Evolutionary conservation across 176 grass and related monocot genomes (phyloP).

Genomic region (Eragrostis curvula): DNA sequence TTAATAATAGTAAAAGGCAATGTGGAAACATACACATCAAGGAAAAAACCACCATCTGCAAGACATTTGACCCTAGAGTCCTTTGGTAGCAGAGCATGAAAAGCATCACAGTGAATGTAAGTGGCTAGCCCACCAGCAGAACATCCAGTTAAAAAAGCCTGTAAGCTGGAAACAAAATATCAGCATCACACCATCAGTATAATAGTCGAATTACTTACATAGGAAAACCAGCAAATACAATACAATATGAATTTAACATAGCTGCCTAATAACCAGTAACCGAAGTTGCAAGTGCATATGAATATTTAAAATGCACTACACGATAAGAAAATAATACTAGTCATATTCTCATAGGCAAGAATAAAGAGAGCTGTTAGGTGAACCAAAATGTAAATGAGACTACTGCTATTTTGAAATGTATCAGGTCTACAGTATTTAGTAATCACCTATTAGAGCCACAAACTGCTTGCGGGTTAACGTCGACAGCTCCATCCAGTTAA

Average conservation of each 20-base stretch:
- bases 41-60: constrained; percentile 88
- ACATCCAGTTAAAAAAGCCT: constrained; percentile 90
- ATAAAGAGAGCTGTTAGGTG: not conserved
- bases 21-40: constrained; percentile 69
- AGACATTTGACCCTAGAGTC: constrained; percentile 74
- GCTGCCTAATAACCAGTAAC: not conserved
- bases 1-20: constrained; percentile 1
- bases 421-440: not conserved
- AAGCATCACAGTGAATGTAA: constrained; percentile 85
- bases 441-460: not conserved
- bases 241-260: not conserved
- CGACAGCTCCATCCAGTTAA: not conserved
- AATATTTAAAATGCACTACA: not conserved
- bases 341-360: not conserved
- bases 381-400: not conserved
- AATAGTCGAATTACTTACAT: constrained; percentile 26
- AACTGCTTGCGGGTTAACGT: constrained; percentile 9
- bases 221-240: constrained; percentile 5
- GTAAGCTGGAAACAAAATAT: constrained; percentile 56
- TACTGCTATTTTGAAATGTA: not conserved
- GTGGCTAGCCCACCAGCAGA: constrained; percentile 95
- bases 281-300: constrained; percentile 3
- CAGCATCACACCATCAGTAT: constrained; percentile 48
- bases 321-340: constrained; percentile 3
- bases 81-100: constrained; percentile 59